phyloP scores from a whole-genome alignment of 2,329 filamentous ascomycete genomes.

The Alternaria rosae region DNA sequence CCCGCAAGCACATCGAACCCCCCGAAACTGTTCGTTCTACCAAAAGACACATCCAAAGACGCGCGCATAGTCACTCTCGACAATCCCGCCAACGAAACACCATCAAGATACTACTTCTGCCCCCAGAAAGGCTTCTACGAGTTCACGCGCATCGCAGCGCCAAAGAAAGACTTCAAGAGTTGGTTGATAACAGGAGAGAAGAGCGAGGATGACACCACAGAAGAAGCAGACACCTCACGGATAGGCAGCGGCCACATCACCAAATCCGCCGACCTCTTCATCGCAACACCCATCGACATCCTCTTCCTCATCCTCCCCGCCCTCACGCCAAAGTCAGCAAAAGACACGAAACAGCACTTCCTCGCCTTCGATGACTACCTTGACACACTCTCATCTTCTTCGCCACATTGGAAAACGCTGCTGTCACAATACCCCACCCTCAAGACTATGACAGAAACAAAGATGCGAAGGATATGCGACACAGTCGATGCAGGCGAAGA shows the following conservation, averaged over 20 bases:
- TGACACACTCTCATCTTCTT: constrained; percentile 65
- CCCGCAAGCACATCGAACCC: constrained; percentile 51
- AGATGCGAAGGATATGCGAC: constrained; percentile 78
- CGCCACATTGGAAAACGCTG: constrained; percentile 66
- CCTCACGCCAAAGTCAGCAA: constrained; percentile 60
- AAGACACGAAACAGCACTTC: constrained; percentile 68
- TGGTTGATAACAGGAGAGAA: constrained; percentile 57
- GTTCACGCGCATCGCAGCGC: constrained; percentile 64
- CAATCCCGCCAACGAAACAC: constrained; percentile 59
- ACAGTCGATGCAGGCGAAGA: constrained; percentile 84
- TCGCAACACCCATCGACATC: constrained; percentile 85
- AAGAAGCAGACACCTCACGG: constrained; percentile 6
- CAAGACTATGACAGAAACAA: constrained; percentile 62
- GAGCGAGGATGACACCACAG: background rate
- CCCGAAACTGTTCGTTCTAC: constrained; percentile 65
- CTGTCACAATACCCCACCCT: constrained; percentile 54
- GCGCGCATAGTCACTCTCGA: constrained; percentile 64
- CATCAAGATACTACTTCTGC: constrained; percentile 65
- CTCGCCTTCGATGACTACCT: constrained; percentile 75
- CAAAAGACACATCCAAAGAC: constrained; percentile 59
- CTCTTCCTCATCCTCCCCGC: constrained; percentile 83
- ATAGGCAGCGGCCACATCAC: constrained; percentile 62
- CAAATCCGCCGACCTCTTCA: constrained; percentile 75
- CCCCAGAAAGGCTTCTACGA: constrained; percentile 66
- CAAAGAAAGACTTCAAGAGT: constrained; percentile 60